Base-by-base conservation (phyloP, 768 basidiomycete genomes). In the Pleurotus cornucopiae region DNA sequence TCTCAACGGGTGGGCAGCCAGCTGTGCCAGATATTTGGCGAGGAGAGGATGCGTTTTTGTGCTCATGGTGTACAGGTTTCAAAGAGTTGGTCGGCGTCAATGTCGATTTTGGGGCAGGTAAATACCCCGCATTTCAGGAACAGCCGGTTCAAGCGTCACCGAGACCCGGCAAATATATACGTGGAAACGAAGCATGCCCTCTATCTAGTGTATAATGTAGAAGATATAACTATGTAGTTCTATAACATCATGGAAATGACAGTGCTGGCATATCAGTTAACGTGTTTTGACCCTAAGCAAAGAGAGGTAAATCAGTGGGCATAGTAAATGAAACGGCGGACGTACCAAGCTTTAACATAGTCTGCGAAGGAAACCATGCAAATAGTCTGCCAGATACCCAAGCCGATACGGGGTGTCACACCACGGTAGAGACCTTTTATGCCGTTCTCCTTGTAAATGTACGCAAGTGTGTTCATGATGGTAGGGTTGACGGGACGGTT, bases 351-450 rank as follows among this genome's bases (percentile, higher is more conserved):
- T 70, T 94, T 96, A 61, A 98, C 94, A 67, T 94, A 94, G 73
- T 98, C 95, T 16, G 95, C 94, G 61, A 98, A 88, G 18, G 92
- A 94, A 62, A 98, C 96, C 96, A 99, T 99, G 80, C 97, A 99
- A 62, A 98, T 80, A 5, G 94, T 97, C 73, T 97, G 94, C 94
- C 94, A 97, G 68, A 96, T 82, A 58, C 96, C 94, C 58, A 99
- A 84, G 60, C 85, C 97, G 65, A 99, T 92, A 57, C 97, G 91
- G 57, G 97, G 97, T 0, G 94, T 92, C 18, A 99, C 96, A 64
- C 97, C 97, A 48, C 97, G 87, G 79, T 99, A 99, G 30, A 99
- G 78, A 30, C 96, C 97, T 72, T 90, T 94, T 66, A 99, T 78
- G 54, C 97, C 97, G 69, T 96, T 98, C 73, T 94, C 92, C 68